Percentiles rank a stretch among this genome's conserved stretches.
Evolutionary conservation across 768 basidiomycete genomes (phyloP).

Genomic region (Russula virescens): DNA sequence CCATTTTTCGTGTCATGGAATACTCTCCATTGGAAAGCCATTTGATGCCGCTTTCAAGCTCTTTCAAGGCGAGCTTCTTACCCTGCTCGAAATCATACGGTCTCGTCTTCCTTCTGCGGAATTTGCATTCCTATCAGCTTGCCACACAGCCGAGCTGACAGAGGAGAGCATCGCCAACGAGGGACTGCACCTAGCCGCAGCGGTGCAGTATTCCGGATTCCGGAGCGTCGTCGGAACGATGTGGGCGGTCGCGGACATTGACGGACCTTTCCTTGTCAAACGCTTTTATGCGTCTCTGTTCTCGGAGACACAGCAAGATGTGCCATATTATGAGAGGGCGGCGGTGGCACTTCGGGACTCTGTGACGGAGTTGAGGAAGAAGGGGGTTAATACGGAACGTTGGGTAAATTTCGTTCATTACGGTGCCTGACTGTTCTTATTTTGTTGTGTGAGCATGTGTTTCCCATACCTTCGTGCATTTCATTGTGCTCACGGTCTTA

Average conservation of each 20-base stretch:
- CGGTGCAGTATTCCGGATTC: conserved; percentile 17
- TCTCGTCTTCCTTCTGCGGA: background rate
- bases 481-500: too few relatives aligned
- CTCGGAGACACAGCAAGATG: background rate
- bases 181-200: conserved; percentile 14
- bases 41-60: background rate
- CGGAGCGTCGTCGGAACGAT: background rate
- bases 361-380: background rate
- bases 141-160: background rate
- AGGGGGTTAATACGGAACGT: too few relatives aligned
- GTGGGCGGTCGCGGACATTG: background rate
- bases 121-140: background rate
- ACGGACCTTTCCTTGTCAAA: background rate
- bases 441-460: too few relatives aligned
- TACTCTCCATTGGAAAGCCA: background rate
- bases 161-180: conserved; percentile 3
- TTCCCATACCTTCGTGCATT: too few relatives aligned
- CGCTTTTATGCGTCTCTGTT: background rate
- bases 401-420: too few relatives aligned
- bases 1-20: conserved; percentile 13
- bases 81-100: background rate
- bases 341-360: background rate
- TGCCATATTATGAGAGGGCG: background rate
- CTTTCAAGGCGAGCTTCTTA: background rate
- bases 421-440: too few relatives aligned